Evolutionary conservation across 441 rosid species (phyloP).

Genomic region (Iberis amara): DNA sequence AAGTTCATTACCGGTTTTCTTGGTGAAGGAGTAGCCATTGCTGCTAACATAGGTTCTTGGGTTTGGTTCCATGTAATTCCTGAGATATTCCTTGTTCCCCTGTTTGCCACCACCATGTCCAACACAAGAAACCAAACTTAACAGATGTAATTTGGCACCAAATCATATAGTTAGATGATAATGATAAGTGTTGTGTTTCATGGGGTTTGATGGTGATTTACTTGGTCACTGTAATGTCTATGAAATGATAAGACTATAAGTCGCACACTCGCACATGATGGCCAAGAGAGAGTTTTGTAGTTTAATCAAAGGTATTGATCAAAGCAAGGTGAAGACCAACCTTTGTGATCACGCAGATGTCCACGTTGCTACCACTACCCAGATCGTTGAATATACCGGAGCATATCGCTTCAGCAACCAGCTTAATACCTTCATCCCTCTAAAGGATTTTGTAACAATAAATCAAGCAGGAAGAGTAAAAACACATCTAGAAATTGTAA

Average conservation of each 20-base stretch:
- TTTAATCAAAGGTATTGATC: background rate
- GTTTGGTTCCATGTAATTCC: constrained; percentile 86
- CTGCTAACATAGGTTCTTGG: constrained; percentile 72
- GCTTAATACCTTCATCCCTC: constrained; percentile 83
- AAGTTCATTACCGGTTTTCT: constrained; percentile 52
- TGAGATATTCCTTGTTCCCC: constrained; percentile 83
- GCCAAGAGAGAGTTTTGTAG: background rate
- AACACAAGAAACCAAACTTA: background rate
- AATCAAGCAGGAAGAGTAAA: constrained; percentile 7
- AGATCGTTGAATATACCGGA: constrained; percentile 90
- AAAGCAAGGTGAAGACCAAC: constrained; percentile 35
- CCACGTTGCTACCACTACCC: constrained; percentile 99
- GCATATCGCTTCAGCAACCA: constrained; percentile 78
- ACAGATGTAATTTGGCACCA: background rate
- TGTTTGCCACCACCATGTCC: constrained; percentile 31
- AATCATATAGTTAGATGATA: background rate
- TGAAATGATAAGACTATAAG: too few species aligned
- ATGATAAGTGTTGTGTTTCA: background rate
- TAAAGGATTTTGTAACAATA: constrained; percentile 22
- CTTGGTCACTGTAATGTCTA: too few species aligned
- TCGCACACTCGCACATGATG: constrained; percentile 24
- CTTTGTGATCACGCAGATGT: constrained; percentile 92
- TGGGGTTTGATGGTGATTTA: background rate
- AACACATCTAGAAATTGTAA: background rate
- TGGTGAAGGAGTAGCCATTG: constrained; percentile 64